These are phyloP conservation scores for Candida sonorensis DNA, from an alignment of 805 yeast species.

Conservation along the genomic window DNA sequence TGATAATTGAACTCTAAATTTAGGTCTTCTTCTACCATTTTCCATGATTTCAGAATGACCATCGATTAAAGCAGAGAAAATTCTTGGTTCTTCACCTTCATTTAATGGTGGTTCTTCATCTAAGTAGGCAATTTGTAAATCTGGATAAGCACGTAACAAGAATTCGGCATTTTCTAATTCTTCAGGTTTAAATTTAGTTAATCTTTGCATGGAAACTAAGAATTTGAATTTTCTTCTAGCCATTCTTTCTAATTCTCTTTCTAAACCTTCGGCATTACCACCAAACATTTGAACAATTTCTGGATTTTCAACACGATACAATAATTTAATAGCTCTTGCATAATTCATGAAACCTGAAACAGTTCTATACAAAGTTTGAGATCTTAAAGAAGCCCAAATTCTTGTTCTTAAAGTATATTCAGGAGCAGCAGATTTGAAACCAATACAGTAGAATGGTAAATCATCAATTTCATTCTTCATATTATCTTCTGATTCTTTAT, in stretches of 20 bases:
- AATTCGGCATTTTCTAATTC: slow-evolving; percentile 78
- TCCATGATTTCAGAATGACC: slow-evolving; percentile 71
- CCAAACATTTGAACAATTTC: slow-evolving; percentile 97
- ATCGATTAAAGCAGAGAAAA: slow-evolving; percentile 72
- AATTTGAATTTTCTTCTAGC: slow-evolving; percentile 79
- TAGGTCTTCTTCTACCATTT: slow-evolving; percentile 70
- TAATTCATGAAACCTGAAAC: slow-evolving; percentile 98
- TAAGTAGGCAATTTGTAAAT: slow-evolving; percentile 82
- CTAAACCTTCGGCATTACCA: slow-evolving; percentile 95
- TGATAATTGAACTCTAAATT: slow-evolving; percentile 68
- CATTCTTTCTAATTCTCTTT: slow-evolving; percentile 88
- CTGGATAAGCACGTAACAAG: slow-evolving; percentile 77
- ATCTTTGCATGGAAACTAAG: slow-evolving; percentile 82
- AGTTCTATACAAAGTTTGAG: slow-evolving; percentile 95
- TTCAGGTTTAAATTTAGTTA: slow-evolving; percentile 61
- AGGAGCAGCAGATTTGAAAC: slow-evolving; percentile 96
- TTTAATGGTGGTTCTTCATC: slow-evolving; percentile 83
- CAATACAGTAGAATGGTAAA: slow-evolving; percentile 90
- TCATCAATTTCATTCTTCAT: slow-evolving; percentile 84
- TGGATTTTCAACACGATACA: slow-evolving; percentile 92
- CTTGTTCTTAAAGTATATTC: slow-evolving; percentile 94
- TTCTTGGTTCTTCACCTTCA: slow-evolving; percentile 65
- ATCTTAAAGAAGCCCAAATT: slow-evolving; percentile 97
- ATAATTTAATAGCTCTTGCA: slow-evolving; percentile 88
- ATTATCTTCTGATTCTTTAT: slow-evolving; percentile 55